Percentiles rank a stretch among this genome's conserved stretches.
Evolutionary conservation across 139 green algal genomes (phyloP).

Genomic region (Picochlorum sp.): DNA sequence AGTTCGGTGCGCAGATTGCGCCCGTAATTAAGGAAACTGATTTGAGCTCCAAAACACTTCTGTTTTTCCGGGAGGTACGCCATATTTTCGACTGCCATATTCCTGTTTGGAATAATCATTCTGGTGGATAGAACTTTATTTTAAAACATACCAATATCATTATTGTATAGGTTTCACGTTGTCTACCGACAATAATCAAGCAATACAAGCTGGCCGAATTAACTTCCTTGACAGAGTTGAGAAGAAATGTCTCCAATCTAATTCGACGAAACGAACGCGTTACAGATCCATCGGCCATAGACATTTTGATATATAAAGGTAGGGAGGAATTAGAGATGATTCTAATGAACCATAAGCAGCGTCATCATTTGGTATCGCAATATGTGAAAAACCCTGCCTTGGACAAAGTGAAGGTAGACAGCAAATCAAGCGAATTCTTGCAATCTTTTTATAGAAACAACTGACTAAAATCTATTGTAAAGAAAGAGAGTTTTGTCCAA

Average conservation of each 20-base stretch:
- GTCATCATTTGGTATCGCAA: conserved; percentile 54
- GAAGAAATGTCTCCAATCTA: conserved; percentile 25
- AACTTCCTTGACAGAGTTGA: conserved; percentile 22
- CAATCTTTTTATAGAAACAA: conserved; percentile 31
- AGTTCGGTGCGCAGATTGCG: background rate
- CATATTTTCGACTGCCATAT: too few relatives aligned
- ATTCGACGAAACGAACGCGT: conserved; percentile 28
- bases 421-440: conserved; percentile 21
- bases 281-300: conserved; percentile 40
- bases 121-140: background rate
- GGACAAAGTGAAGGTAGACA: conserved; percentile 1
- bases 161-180: conserved; percentile 23
- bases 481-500: background rate
- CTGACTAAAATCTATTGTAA: conserved; percentile 3
- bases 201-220: conserved; percentile 48
- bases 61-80: background rate
- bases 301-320: conserved; percentile 78
- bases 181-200: conserved; percentile 30
- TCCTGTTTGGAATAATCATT: background rate
- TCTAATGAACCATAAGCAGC: conserved; percentile 73
- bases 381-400: conserved; percentile 23
- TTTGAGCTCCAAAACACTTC: background rate
- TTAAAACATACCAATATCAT: background rate
- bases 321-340: conserved; percentile 78
- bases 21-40: background rate